Evolutionary conservation across 305 asterid species (phyloP).

Genomic region (Nicotiana rustica): DNA sequence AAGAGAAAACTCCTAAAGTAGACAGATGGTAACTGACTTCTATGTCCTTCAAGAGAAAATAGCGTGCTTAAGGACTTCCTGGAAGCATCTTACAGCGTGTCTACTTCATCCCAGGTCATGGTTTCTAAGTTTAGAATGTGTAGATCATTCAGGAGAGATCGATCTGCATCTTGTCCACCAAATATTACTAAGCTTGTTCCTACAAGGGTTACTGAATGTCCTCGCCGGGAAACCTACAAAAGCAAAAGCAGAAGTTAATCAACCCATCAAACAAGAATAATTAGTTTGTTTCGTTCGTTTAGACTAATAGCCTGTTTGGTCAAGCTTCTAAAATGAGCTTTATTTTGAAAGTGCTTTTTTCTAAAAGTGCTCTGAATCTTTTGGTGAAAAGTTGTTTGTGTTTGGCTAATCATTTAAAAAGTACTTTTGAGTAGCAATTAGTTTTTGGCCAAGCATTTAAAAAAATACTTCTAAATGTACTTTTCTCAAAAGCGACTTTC

Average conservation of each 20-base stretch:
- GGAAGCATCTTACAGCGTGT: conserved; percentile 63
- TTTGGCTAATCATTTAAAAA: too few relatives aligned
- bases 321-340: too few relatives aligned
- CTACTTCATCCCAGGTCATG: conserved; percentile 99
- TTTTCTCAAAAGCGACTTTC: too few relatives aligned
- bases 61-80: conserved; percentile 34
- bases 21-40: background rate
- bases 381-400: too few relatives aligned
- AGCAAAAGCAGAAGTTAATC: background rate
- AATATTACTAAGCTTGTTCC: conserved; percentile 90
- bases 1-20: too few relatives aligned
- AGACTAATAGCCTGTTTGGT: background rate
- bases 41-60: background rate
- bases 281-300: background rate
- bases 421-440: too few relatives aligned
- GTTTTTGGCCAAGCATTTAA: too few relatives aligned
- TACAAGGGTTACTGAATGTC: conserved; percentile 85
- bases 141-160: conserved; percentile 92
- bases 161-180: conserved; percentile 95
- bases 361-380: too few relatives aligned
- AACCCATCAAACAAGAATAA: background rate
- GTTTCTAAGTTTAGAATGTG: conserved; percentile 96
- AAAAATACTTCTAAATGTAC: too few relatives aligned
- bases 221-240: conserved; percentile 89
- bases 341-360: too few relatives aligned